Percentiles rank a stretch among this genome's conserved stretches.
Evolutionary conservation across 2,329 filamentous ascomycete species (phyloP).

Genomic region (Tolypocladium album): DNA sequence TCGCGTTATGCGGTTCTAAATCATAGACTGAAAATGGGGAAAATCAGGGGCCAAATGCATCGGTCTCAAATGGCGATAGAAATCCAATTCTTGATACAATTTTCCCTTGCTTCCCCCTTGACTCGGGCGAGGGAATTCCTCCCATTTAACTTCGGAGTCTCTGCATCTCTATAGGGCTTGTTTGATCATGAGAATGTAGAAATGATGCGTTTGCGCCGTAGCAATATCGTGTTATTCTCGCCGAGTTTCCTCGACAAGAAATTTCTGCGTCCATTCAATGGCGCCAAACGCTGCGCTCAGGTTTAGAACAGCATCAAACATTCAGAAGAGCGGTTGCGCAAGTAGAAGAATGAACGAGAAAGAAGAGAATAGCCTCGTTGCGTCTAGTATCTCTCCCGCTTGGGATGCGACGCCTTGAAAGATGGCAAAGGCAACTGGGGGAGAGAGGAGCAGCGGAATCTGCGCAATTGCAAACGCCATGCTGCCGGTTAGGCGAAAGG

Average conservation of each 20-base stretch:
- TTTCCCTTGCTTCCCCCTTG: no score
- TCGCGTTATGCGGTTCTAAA: no score
- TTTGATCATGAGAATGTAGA: neutral
- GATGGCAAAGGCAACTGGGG: neutral
- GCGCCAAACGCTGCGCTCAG: constrained; percentile 27
- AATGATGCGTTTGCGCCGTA: neutral
- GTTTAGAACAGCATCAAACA: constrained; percentile 26
- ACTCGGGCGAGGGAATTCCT: no score
- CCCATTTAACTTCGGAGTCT: neutral
- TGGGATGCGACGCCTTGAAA: neutral
- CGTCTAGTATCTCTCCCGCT: neutral
- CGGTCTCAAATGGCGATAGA: no score
- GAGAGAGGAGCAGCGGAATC: neutral
- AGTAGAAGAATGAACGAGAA: neutral
- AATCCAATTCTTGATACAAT: no score
- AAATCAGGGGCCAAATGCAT: no score
- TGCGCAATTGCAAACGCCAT: neutral
- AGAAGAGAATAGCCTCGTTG: constrained; percentile 18
- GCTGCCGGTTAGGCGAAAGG: neutral
- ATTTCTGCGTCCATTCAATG: constrained; percentile 28
- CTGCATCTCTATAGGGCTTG: neutral
- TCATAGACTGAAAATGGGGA: no score
- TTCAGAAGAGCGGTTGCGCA: constrained; percentile 18
- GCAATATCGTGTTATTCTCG: constrained; percentile 12
- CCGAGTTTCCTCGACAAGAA: constrained; percentile 15